Evolutionary conservation across 441 rosid genomes (phyloP).

Genomic region (Adansonia rubrostipa): DNA sequence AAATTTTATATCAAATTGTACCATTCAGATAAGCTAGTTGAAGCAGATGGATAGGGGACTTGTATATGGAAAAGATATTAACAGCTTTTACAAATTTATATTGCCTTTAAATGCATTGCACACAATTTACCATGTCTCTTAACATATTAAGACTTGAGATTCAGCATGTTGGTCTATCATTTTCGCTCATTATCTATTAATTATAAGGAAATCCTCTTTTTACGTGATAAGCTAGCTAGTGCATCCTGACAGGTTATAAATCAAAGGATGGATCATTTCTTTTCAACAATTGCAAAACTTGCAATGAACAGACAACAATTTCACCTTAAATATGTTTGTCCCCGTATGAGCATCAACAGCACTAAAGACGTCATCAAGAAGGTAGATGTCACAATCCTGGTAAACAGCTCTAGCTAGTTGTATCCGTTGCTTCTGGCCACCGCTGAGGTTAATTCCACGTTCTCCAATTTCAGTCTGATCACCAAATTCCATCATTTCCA

Average conservation of each 20-base stretch:
- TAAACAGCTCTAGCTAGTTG: slow-evolving; percentile 95
- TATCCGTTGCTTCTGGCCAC: slow-evolving; percentile 94
- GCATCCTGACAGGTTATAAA: not conserved
- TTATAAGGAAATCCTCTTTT: not conserved
- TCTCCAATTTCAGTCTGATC: slow-evolving; percentile 97
- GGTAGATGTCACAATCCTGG: slow-evolving; percentile 84
- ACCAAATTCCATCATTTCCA: slow-evolving; percentile 91
- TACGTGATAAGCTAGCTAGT: not conserved
- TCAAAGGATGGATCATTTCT: not conserved
- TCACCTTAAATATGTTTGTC: slow-evolving; percentile 83
- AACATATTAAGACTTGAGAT: slow-evolving; percentile 7
- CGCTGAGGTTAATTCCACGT: slow-evolving; percentile 94
- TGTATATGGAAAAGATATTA: not conserved
- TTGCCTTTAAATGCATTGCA: not conserved
- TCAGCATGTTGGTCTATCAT: not conserved
- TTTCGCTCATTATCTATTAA: not conserved
- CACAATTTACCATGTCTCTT: not conserved
- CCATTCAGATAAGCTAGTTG: not conserved
- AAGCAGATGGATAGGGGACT: not conserved
- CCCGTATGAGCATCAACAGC: slow-evolving; percentile 99
- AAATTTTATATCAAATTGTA: not conserved
- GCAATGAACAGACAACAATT: not conserved
- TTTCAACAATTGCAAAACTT: not conserved
- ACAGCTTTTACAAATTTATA: not conserved
- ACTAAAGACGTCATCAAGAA: slow-evolving; percentile 91